phyloP scores from a whole-genome alignment of 768 basidiomycete species.

The Tricholoma flavovirens region DNA sequence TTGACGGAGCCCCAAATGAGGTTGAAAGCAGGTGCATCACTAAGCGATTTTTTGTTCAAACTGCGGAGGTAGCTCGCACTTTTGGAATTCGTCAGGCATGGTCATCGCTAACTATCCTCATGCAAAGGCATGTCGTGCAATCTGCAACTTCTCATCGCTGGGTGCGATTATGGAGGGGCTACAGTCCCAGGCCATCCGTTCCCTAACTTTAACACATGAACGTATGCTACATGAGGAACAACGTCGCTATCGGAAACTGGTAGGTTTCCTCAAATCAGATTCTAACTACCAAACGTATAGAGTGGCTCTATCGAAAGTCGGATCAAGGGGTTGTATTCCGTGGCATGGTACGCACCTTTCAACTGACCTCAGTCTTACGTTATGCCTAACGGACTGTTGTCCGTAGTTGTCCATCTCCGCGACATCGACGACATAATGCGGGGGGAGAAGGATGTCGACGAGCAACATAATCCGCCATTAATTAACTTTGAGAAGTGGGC shows the following conservation, averaged over 20 bases:
- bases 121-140: neutral
- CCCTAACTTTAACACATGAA: neutral
- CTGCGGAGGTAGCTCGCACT: neutral
- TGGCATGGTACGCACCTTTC: neutral
- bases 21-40: neutral
- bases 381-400: neutral
- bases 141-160: neutral
- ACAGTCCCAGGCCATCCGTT: neutral
- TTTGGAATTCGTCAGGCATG: neutral
- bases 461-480: neutral
- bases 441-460: neutral
- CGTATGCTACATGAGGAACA: neutral
- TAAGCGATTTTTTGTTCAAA: neutral
- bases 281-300: neutral
- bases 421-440: neutral
- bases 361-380: neutral
- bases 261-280: neutral
- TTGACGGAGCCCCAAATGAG: neutral
- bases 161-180: neutral
- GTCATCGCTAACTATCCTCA: neutral
- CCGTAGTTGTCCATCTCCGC: neutral
- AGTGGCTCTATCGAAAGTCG: neutral
- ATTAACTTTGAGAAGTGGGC: neutral
- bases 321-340: neutral
- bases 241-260: neutral